Conservation (phyloP, 2,329 filamentous ascomycete genomes). For the Ophioceras dolichostomum region DNA sequence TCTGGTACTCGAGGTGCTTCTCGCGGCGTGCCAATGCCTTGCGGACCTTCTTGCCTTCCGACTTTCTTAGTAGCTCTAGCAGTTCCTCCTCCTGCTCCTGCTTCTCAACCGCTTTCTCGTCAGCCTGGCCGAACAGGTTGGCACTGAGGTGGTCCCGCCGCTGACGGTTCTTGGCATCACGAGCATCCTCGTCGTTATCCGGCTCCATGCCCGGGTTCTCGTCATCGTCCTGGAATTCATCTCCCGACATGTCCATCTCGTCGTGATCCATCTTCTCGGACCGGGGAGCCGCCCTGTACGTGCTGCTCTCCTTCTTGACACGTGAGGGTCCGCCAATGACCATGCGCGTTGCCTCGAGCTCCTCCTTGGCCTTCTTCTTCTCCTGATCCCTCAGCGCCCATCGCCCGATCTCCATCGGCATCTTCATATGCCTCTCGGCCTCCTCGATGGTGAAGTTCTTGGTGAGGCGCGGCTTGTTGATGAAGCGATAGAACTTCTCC, state of each 20-base stretch:
- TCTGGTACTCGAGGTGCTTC: slow-evolving; percentile 76
- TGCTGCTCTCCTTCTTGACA: slow-evolving; percentile 59
- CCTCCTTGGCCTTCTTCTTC: slow-evolving; percentile 42
- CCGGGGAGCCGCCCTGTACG: slow-evolving; percentile 46
- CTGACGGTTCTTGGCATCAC: slow-evolving; percentile 59
- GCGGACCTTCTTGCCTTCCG: slow-evolving; percentile 62
- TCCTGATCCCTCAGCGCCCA: slow-evolving; percentile 67
- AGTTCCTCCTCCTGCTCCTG: slow-evolving; percentile 59
- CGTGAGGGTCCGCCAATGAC: slow-evolving; percentile 33
- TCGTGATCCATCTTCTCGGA: slow-evolving; percentile 58
- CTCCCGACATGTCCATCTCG: slow-evolving; percentile 54
- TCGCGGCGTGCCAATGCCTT: slow-evolving; percentile 78
- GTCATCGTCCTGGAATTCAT: slow-evolving; percentile 81
- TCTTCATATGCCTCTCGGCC: slow-evolving; percentile 71
- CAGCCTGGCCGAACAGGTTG: slow-evolving; percentile 63
- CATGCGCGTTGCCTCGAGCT: slow-evolving; percentile 48
- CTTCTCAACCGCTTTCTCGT: slow-evolving; percentile 61
- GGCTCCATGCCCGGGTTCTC: slow-evolving; percentile 63
- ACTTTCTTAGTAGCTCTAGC: slow-evolving; percentile 56
- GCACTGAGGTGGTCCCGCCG: slow-evolving; percentile 76
- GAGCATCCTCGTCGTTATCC: slow-evolving; percentile 71
- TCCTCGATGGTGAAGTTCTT: slow-evolving; percentile 70
- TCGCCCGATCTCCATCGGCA: slow-evolving; percentile 62
- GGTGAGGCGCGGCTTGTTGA: slow-evolving; percentile 67
- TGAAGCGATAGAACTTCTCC: slow-evolving; percentile 92